Percentiles rank a stretch among this genome's conserved stretches.
Evolutionary conservation across 2,329 filamentous ascomycete genomes (phyloP).

Genomic region (Ophiostoma fasciatum): DNA sequence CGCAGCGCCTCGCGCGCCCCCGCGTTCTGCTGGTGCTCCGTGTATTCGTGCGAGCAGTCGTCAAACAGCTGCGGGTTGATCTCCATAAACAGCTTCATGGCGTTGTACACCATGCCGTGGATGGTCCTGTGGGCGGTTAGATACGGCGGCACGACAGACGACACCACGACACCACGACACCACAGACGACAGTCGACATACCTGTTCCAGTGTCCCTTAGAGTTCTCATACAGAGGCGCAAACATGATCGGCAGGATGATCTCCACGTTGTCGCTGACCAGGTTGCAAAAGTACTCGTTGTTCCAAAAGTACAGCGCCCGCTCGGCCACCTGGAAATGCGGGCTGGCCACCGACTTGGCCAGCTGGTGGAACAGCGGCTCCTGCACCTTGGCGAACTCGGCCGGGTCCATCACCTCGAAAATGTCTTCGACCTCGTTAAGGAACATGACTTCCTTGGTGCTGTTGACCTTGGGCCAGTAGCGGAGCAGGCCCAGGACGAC

Average conservation of each 20-base stretch:
- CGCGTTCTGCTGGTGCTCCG: constrained; percentile 85
- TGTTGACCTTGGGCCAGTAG: constrained; percentile 99
- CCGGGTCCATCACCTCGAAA: constrained; percentile 98
- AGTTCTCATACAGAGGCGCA: constrained; percentile 94
- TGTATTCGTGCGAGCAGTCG: constrained; percentile 96
- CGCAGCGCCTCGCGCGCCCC: constrained; percentile 69
- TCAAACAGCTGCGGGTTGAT: constrained; percentile 98
- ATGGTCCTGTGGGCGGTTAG: constrained; percentile 55
- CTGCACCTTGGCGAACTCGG: constrained; percentile 96
- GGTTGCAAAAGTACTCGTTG: constrained; percentile 99
- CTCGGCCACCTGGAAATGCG: constrained; percentile 97
- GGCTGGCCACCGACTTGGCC: constrained; percentile 93
- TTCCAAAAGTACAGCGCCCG: constrained; percentile 99
- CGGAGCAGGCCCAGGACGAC: constrained; percentile 86
- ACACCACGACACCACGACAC: no score
- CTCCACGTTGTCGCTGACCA: constrained; percentile 97
- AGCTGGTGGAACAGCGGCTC: constrained; percentile 95
- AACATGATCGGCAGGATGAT: constrained; percentile 99
- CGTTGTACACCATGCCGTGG: constrained; percentile 98
- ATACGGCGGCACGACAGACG: background rate
- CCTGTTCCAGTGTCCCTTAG: constrained; percentile 98
- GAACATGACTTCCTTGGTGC: constrained; percentile 99
- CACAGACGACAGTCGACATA: no score
- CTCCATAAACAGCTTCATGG: constrained; percentile 99
- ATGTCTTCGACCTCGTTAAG: constrained; percentile 98